Evolutionary conservation across 1,284 basidiomycete genomes (phyloP).

Genomic region (Meira nashicola): DNA sequence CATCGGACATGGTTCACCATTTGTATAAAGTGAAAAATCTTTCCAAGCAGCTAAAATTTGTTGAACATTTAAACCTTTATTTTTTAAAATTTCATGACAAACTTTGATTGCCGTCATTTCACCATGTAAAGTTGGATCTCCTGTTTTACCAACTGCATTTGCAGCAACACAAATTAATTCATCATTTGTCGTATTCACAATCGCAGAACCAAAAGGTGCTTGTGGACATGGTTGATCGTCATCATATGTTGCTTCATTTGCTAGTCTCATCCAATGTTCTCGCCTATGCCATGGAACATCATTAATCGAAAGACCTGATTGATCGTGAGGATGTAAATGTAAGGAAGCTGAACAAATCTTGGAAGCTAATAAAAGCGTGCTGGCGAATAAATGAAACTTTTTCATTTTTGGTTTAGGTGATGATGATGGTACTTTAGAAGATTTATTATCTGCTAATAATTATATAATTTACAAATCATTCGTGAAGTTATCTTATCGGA

Average conservation of each 20-base stretch:
- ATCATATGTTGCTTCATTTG: constrained; percentile 19
- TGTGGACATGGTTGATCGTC: constrained; percentile 22
- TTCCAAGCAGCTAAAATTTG: constrained; percentile 34
- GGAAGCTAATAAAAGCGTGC: background rate
- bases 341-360: background rate
- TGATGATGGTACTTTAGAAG: too few relatives aligned
- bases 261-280: constrained; percentile 26
- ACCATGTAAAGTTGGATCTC: constrained; percentile 38
- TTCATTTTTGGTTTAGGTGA: too few relatives aligned
- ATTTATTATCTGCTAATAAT: too few relatives aligned
- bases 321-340: constrained; percentile 24
- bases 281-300: constrained; percentile 21
- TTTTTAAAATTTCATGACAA: constrained; percentile 28
- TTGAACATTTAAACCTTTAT: constrained; percentile 22
- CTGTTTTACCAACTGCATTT: constrained; percentile 32
- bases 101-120: constrained; percentile 34
- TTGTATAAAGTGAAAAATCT: constrained; percentile 29
- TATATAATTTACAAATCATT: too few relatives aligned
- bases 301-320: constrained; percentile 31
- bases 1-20: constrained; percentile 41
- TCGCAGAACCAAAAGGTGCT: constrained; percentile 24
- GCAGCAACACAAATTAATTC: constrained; percentile 38
- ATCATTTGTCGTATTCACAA: constrained; percentile 36
- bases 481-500: too few relatives aligned
- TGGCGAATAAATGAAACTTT: too few relatives aligned